Base-by-base conservation (phyloP, 495 filamentous ascomycete genomes). In the Penicillium daleae region DNA sequence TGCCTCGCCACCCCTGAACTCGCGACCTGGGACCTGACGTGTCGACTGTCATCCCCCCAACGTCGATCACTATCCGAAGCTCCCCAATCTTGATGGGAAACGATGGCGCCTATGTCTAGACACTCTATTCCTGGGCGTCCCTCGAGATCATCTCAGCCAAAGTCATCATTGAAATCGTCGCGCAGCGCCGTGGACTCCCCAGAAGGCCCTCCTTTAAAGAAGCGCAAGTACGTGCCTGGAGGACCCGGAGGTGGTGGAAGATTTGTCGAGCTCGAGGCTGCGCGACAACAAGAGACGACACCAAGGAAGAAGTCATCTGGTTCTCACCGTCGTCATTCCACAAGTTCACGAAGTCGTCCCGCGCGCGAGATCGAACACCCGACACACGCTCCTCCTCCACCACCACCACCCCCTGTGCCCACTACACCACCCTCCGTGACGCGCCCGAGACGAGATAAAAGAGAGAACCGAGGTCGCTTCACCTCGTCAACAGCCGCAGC, bases 401-500 rank as follows among this genome's bases (percentile, higher is more conserved):
- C 74, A 22, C 76, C 75, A 56, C 73, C 77, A 42, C 72, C 74
- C 31, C 71, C 70, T 61, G 68, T 73, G 15, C 78, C 78, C 24
- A 71, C 74, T 27, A 80, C 77, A 56, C 76, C 79, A 22, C 78
- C 79, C n/a, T 79, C 78, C 29, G 72, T 72, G 60, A 66, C 71
- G 53, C 81, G 85, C 60, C 81, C 83, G 4, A 74, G 80, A 66
- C 76, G 82, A 59, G 83, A 84, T 27, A 79, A 79, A 70, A 82
- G 75, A 62, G 80, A 76, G 65, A 80, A 67, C 66, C 83, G 72
- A 46, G 79, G 73, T 59, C 79, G 85, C 31, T 92, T 89, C 61
- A 90, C 86, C 66, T 93, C 91, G 19, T 92, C 92, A 22, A 92
- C 93, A 26, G 91, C 92, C 9, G 91, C 91, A 21, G 89, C 90